Percentiles rank a stretch among this genome's conserved stretches.
phyloP scores from a whole-genome alignment of 768 basidiomycete genomes.

The Mycena capillaripes region DNA sequence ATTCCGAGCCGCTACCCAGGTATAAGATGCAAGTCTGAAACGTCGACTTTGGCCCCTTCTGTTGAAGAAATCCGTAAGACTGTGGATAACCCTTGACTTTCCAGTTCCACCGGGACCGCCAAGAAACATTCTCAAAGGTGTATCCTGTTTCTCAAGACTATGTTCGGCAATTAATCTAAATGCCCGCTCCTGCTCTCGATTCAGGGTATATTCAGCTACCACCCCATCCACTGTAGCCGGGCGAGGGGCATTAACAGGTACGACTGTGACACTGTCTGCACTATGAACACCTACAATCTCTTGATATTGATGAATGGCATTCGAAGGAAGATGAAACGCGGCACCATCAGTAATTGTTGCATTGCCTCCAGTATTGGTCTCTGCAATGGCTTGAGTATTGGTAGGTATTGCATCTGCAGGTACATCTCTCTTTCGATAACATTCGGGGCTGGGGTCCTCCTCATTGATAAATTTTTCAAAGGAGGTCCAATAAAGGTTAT shows the following conservation, averaged over 20 bases:
- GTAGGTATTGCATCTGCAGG: too few relatives aligned
- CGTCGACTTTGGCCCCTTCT: neutral
- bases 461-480: too few relatives aligned
- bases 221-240: neutral
- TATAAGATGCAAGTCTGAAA: neutral
- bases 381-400: too few relatives aligned
- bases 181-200: neutral
- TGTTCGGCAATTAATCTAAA: neutral
- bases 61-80: neutral
- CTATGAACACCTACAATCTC: neutral
- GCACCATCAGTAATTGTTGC: too few relatives aligned
- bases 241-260: neutral
- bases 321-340: too few relatives aligned
- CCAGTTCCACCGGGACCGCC: neutral
- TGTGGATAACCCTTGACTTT: neutral
- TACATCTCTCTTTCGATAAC: too few relatives aligned
- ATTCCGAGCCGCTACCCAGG: neutral
- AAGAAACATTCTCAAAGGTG: neutral
- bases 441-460: too few relatives aligned
- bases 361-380: too few relatives aligned
- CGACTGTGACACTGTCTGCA: neutral
- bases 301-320: too few relatives aligned
- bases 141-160: neutral
- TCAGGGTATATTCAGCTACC: neutral
- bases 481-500: too few relatives aligned